phyloP scores from a whole-genome alignment of 1,139 yeast genomes.

The Diutina rugosa region DNA sequence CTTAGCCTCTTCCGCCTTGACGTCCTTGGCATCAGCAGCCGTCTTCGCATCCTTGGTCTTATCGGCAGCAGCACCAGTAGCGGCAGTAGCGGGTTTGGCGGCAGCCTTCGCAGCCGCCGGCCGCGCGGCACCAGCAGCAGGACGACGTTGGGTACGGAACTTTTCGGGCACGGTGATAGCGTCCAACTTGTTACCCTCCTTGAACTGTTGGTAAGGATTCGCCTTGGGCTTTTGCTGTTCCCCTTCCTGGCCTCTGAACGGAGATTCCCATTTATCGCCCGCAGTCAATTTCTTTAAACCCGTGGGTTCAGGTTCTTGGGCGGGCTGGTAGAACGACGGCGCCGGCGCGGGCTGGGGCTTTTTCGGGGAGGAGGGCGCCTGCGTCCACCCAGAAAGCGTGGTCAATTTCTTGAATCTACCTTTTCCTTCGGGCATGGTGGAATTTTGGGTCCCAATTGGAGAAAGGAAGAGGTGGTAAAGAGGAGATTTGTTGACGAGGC shows the following conservation, averaged over 20 bases:
- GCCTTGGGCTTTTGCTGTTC: neutral
- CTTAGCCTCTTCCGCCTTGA: conserved; percentile 2
- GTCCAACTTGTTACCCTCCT: conserved; percentile 26
- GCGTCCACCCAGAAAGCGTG: conserved; percentile 32
- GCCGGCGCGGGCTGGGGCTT: conserved; percentile 4
- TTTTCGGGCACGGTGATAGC: conserved; percentile 28
- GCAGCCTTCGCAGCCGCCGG: conserved; percentile 5
- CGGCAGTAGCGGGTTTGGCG: neutral
- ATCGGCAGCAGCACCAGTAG: neutral
- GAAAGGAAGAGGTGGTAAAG: neutral
- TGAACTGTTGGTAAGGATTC: conserved; percentile 22
- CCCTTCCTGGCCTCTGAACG: neutral
- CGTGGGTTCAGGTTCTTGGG: neutral
- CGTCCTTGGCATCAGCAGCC: neutral
- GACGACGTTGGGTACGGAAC: conserved; percentile 27
- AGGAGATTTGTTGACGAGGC: neutral
- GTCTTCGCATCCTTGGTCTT: neutral
- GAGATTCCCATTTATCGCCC: conserved; percentile 1
- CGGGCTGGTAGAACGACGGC: neutral
- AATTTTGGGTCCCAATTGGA: neutral
- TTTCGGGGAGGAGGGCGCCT: conserved; percentile 26
- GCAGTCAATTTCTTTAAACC: neutral
- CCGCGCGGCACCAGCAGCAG: neutral
- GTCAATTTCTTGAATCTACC: conserved; percentile 26
- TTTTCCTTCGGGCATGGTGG: conserved; percentile 1